Percentiles rank a stretch among this genome's conserved stretches.
phyloP scores from a whole-genome alignment of 306 rosid genomes.

The Mimosa pudica region DNA sequence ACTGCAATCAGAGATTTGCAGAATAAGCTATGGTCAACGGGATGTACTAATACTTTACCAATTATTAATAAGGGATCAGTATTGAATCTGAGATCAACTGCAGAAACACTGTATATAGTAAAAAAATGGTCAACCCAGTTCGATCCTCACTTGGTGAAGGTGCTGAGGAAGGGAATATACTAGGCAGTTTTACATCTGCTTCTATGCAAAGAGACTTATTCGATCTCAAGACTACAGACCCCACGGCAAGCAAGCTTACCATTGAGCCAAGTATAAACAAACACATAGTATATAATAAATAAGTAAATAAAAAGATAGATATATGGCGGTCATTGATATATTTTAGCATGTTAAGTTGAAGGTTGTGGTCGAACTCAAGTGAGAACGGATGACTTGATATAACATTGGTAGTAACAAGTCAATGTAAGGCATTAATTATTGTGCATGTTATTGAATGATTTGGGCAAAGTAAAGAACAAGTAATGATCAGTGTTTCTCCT shows the following conservation, averaged over 20 bases:
- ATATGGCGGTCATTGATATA: not conserved
- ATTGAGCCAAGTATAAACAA: no score
- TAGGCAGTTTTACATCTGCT: no score
- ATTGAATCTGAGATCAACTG: not conserved
- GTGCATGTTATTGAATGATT: not conserved
- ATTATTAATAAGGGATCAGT: not conserved
- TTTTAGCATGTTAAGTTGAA: not conserved
- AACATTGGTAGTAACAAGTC: not conserved
- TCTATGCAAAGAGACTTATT: no score
- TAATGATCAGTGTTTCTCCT: not conserved
- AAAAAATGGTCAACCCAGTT: no score
- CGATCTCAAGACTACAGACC: no score
- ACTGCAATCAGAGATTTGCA: not conserved
- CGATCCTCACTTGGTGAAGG: no score
- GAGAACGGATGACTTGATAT: conserved; percentile 33
- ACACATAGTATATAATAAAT: no score
- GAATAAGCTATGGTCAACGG: conserved; percentile 11
- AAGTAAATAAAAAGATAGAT: not conserved
- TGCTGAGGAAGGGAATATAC: no score
- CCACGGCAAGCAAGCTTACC: no score
- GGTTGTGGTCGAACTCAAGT: conserved; percentile 40
- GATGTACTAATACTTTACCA: not conserved
- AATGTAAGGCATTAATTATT: not conserved
- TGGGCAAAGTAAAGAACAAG: not conserved
- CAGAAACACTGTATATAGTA: not conserved